Percentiles rank a stretch among this genome's conserved stretches.
Evolutionary conservation across 441 rosid species (phyloP).

Genomic region (Eruca vesicaria): DNA sequence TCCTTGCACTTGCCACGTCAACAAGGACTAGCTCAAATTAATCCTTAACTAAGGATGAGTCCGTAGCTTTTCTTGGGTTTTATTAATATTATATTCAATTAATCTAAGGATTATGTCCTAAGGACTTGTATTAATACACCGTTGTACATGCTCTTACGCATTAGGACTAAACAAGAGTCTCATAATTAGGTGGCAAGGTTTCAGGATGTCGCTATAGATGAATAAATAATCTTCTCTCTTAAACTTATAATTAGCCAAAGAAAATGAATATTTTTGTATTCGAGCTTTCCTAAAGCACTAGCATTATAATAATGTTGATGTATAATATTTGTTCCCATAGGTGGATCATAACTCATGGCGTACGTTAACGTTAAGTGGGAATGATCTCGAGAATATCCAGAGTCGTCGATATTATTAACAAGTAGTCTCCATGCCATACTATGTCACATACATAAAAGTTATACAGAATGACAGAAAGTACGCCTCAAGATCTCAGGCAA

Average conservation of each 20-base stretch:
- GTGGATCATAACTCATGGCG: constrained; percentile 1
- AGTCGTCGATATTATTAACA: constrained; percentile 17
- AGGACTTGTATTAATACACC: too few relatives aligned
- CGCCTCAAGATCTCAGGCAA: not conserved
- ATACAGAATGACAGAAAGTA: not conserved
- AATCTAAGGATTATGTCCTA: too few relatives aligned
- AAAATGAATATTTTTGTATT: not conserved
- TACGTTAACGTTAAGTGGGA: constrained; percentile 1
- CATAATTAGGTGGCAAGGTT: constrained; percentile 6
- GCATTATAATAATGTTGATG: constrained; percentile 10
- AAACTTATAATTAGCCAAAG: not conserved
- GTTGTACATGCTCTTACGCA: not conserved
- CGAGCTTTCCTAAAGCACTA: not conserved
- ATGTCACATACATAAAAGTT: not conserved
- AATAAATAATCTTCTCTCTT: constrained; percentile 40
- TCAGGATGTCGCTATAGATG: constrained; percentile 17
- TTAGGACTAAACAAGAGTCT: not conserved
- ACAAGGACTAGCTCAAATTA: too few relatives aligned
- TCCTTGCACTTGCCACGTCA: too few relatives aligned
- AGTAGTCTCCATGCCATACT: not conserved
- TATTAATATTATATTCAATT: too few relatives aligned
- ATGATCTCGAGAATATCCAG: constrained; percentile 14
- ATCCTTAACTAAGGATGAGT: too few relatives aligned
- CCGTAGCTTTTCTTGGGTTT: too few relatives aligned
- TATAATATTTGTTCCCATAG: constrained; percentile 8